These are phyloP conservation scores for Nicotiana noctiflora DNA, from an alignment of 257 asterid genomes.

Conservation along the genomic window DNA sequence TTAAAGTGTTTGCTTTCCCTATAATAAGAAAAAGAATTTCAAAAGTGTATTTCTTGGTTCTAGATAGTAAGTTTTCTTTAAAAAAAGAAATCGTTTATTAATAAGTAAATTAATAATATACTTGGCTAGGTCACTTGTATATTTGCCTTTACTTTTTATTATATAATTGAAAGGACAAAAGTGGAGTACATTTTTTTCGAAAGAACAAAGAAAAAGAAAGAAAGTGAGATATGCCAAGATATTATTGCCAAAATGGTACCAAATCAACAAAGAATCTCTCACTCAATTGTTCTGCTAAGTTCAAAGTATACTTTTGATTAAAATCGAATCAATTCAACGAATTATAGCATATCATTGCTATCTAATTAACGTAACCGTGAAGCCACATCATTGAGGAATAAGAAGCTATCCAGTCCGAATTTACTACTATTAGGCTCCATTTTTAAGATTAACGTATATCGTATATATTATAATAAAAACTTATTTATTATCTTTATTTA, in stretches of 20 bases:
- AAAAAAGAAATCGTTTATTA: too few relatives aligned
- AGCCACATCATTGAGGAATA: not conserved
- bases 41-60: not conserved
- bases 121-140: not conserved
- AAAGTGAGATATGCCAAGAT: not conserved
- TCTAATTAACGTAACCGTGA: not conserved
- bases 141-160: not conserved
- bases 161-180: not conserved
- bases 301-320: not conserved
- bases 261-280: not conserved
- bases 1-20: not conserved
- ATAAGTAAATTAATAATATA: too few relatives aligned
- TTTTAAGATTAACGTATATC: too few relatives aligned
- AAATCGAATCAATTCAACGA: not conserved
- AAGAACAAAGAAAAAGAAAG: not conserved
- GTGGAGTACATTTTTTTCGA: not conserved
- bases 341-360: not conserved
- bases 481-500: too few relatives aligned
- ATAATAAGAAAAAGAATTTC: not conserved
- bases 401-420: not conserved
- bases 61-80: not conserved
- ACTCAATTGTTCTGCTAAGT: not conserved
- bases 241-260: conserved; percentile 3
- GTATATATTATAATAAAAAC: too few relatives aligned
- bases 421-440: too few relatives aligned